A percentile compares a stretch with the other conserved stretches of the same genome.
Evolutionary conservation across 176 grass and related monocot genomes (phyloP).

Genomic region (Phragmites australis): DNA sequence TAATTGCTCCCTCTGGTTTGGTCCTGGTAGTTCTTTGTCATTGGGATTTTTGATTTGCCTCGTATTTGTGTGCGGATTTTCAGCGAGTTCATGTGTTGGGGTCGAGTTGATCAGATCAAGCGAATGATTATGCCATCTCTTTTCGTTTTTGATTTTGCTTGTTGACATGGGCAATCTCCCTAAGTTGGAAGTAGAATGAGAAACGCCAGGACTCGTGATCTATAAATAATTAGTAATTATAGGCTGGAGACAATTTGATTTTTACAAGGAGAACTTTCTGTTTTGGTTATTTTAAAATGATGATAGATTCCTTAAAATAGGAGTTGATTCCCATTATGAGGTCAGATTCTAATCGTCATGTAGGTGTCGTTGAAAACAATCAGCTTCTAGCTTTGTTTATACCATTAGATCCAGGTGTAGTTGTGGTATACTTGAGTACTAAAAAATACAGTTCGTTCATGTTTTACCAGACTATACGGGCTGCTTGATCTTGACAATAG

Average conservation of each 20-base stretch:
- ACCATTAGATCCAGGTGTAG: background rate
- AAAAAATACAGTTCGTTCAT: constrained; percentile 28
- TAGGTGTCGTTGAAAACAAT: background rate
- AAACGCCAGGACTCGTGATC: constrained; percentile 16
- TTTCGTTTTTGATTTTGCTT: constrained; percentile 17
- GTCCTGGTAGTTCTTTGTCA: background rate
- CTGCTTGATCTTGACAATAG: constrained; percentile 14
- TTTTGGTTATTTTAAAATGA: background rate
- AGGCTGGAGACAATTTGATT: constrained; percentile 8
- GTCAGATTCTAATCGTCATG: constrained; percentile 9
- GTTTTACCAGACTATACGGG: background rate
- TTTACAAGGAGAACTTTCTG: constrained; percentile 22
- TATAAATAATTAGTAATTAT: background rate
- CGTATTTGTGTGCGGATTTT: constrained; percentile 8
- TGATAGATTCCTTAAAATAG: background rate
- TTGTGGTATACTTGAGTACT: constrained; percentile 11
- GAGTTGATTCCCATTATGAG: background rate
- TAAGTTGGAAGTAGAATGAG: background rate
- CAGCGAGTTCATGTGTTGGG: background rate
- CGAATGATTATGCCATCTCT: constrained; percentile 11
- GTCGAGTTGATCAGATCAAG: background rate
- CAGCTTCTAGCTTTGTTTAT: background rate
- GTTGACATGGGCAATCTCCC: background rate
- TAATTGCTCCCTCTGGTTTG: background rate
- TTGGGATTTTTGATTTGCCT: constrained; percentile 5